Conservation (phyloP, 2,329 filamentous ascomycete genomes). For the Byssochlamys sp. region DNA sequence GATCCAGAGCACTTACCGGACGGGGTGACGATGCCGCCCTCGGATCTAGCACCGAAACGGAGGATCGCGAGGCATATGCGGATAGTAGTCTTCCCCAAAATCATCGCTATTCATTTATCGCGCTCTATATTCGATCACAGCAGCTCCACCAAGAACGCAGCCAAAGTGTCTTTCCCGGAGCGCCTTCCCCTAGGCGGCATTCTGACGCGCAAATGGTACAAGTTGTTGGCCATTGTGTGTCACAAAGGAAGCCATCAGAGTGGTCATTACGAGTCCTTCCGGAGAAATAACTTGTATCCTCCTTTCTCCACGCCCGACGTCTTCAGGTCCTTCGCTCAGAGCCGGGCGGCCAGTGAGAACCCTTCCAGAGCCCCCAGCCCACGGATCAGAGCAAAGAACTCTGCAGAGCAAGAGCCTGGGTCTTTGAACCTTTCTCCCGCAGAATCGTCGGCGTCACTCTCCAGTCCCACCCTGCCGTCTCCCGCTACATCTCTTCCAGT, state of each 20-base stretch:
- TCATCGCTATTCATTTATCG: conserved; percentile 84
- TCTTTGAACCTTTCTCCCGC: conserved; percentile 22
- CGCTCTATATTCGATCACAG: conserved; percentile 79
- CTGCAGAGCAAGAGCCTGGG: conserved; percentile 19
- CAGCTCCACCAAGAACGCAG: conserved; percentile 81
- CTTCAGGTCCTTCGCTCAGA: conserved; percentile 65
- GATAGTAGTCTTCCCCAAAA: conserved; percentile 76
- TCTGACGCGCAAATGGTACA: conserved; percentile 68
- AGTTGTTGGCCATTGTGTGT: conserved; percentile 74
- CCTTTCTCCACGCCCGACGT: conserved; percentile 75
- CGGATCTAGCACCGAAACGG: conserved; percentile 64
- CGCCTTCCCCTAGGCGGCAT: conserved; percentile 72
- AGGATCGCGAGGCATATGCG: conserved; percentile 80
- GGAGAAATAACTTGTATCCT: conserved; percentile 67
- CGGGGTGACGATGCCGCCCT: conserved; percentile 64
- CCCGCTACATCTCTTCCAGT: conserved; percentile 9
- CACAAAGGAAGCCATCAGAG: conserved; percentile 94
- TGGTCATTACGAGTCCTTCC: conserved; percentile 93
- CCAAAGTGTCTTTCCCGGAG: conserved; percentile 88
- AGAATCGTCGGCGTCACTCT: conserved; percentile 26
- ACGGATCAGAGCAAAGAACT: conserved; percentile 30
- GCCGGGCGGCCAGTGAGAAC: conserved; percentile 47
- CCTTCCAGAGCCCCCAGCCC: conserved; percentile 42
- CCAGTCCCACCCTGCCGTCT: conserved; percentile 17
- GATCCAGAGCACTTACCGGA: conserved; percentile 71